Evolutionary conservation across 805 yeast genomes (phyloP).

Genomic region (Kluyveromyces nonfermentans): DNA sequence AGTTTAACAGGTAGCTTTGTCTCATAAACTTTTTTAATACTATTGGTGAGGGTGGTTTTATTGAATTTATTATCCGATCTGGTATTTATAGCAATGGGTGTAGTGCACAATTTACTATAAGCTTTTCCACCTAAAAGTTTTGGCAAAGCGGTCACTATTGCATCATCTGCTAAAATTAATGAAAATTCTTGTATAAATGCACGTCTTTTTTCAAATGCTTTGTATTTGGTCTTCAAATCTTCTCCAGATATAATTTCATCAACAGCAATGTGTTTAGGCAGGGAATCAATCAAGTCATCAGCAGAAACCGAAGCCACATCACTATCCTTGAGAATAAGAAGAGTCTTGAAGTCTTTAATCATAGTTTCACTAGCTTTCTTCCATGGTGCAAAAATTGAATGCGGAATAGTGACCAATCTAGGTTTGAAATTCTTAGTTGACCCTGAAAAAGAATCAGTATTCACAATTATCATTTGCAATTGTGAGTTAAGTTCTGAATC

Average conservation of each 20-base stretch:
- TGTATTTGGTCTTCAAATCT: slow-evolving; percentile 75
- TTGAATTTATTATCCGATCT: slow-evolving; percentile 28
- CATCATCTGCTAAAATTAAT: slow-evolving; percentile 77
- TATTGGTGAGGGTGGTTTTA: slow-evolving; percentile 44
- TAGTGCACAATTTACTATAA: slow-evolving; percentile 54
- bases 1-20: slow-evolving; percentile 51
- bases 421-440: slow-evolving; percentile 49
- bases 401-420: slow-evolving; percentile 34
- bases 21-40: slow-evolving; percentile 46
- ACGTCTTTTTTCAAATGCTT: slow-evolving; percentile 82
- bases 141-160: slow-evolving; percentile 71
- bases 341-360: slow-evolving; percentile 30
- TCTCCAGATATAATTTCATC: slow-evolving; percentile 56
- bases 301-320: slow-evolving; percentile 27
- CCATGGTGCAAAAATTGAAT: slow-evolving; percentile 26
- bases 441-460: slow-evolving; percentile 52
- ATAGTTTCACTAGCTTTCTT: slow-evolving; percentile 22
- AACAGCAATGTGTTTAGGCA: slow-evolving; percentile 31
- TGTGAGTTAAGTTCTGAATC: slow-evolving; percentile 37
- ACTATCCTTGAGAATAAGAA: slow-evolving; percentile 33
- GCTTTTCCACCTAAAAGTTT: slow-evolving; percentile 77
- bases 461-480: slow-evolving; percentile 52
- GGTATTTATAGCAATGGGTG: slow-evolving; percentile 59
- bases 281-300: slow-evolving; percentile 62
- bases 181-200: slow-evolving; percentile 60